Percentiles rank a stretch among this genome's conserved stretches.
phyloP scores from a whole-genome alignment of 2,329 filamentous ascomycete species.

The Byssoonygena ceratinophila region DNA sequence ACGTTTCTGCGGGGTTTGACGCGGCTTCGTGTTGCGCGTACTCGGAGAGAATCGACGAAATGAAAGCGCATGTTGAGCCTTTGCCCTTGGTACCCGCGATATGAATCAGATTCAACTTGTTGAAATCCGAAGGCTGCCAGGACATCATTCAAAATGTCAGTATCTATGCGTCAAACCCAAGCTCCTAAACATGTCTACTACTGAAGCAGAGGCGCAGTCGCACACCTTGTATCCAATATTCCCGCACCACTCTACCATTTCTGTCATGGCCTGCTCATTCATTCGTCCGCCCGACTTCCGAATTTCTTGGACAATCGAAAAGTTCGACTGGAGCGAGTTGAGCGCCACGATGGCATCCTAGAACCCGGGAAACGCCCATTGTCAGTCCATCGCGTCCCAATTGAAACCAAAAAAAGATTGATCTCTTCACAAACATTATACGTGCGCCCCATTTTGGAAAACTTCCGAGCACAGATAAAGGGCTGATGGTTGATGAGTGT shows the following conservation, averaged over 20 bases:
- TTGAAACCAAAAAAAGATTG: neutral
- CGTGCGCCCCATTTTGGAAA: slow-evolving; percentile 14
- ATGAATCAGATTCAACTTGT: slow-evolving; percentile 58
- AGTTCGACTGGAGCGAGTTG: slow-evolving; percentile 69
- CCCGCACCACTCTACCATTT: slow-evolving; percentile 67
- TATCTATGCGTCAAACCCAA: neutral
- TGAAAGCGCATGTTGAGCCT: slow-evolving; percentile 75
- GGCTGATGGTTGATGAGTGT: neutral
- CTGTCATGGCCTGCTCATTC: slow-evolving; percentile 66
- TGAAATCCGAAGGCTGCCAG: slow-evolving; percentile 49
- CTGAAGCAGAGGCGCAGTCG: slow-evolving; percentile 18
- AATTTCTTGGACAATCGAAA: slow-evolving; percentile 63
- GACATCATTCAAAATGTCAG: neutral
- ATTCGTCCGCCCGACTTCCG: slow-evolving; percentile 61
- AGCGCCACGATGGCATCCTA: slow-evolving; percentile 63
- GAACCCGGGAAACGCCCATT: neutral
- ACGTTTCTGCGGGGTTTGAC: slow-evolving; percentile 22
- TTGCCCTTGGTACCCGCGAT: slow-evolving; percentile 93
- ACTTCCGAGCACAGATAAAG: neutral
- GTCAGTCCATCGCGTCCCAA: slow-evolving; percentile 28
- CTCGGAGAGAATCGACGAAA: slow-evolving; percentile 64
- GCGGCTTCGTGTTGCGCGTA: slow-evolving; percentile 36
- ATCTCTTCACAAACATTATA: slow-evolving; percentile 10
- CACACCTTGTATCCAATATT: slow-evolving; percentile 65
- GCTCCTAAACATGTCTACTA: neutral